Conservation (phyloP, 176 grass and related monocot species). For the Themeda triandra region DNA sequence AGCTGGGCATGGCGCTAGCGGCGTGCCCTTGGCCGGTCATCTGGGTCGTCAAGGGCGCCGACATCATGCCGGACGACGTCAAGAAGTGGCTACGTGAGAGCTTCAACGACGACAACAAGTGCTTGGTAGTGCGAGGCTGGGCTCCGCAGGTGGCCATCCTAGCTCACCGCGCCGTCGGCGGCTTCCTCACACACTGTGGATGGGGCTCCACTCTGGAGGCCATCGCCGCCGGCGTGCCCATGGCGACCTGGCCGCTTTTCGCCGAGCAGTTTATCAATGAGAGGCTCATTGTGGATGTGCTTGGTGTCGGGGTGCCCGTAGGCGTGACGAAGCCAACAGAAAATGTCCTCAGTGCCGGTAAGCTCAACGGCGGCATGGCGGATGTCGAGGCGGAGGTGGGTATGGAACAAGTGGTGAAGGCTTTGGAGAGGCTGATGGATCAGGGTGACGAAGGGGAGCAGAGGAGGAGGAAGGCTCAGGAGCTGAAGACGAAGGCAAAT, state of each 20-base stretch:
- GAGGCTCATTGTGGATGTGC: slow-evolving; percentile 65
- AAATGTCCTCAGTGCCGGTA: slow-evolving; percentile 17
- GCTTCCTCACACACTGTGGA: slow-evolving; percentile 84
- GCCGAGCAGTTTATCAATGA: slow-evolving; percentile 73
- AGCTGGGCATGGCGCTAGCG: slow-evolving; percentile 57
- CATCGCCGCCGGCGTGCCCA: slow-evolving; percentile 37
- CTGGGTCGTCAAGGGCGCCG: slow-evolving; percentile 49
- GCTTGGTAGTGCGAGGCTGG: slow-evolving; percentile 52
- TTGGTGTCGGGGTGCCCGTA: slow-evolving; percentile 55
- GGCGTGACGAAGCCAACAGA: slow-evolving; percentile 41
- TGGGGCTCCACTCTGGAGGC: slow-evolving; percentile 86
- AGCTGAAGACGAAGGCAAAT: slow-evolving; percentile 9
- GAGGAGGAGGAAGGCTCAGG: slow-evolving; percentile 25
- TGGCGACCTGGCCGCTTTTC: slow-evolving; percentile 70
- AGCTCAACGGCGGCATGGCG: neutral
- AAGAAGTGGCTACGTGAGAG: slow-evolving; percentile 41
- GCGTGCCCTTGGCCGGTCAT: slow-evolving; percentile 41
- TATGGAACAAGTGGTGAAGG: slow-evolving; percentile 30
- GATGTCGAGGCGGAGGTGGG: slow-evolving; percentile 19
- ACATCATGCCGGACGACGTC: slow-evolving; percentile 30
- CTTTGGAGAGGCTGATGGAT: slow-evolving; percentile 41
- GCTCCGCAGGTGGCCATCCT: slow-evolving; percentile 71
- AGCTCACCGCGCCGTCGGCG: slow-evolving; percentile 49
- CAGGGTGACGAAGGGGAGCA: slow-evolving; percentile 21
- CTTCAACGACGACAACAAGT: slow-evolving; percentile 17